Evolutionary conservation across 345 rosid genomes (phyloP).

Genomic region (Nasturtium officinale): DNA sequence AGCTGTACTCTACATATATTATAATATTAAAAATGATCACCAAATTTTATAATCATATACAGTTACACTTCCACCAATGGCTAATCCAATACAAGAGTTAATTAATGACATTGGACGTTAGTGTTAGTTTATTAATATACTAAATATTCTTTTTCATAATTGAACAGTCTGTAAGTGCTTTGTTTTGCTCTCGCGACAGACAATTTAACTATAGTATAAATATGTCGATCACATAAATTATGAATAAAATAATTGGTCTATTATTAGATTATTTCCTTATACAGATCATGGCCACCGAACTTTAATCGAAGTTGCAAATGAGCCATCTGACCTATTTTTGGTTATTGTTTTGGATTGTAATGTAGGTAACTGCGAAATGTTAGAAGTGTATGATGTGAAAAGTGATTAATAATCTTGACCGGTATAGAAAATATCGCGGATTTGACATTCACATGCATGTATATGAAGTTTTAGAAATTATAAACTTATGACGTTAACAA

Average conservation of each 20-base stretch:
- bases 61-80: constrained; percentile 31
- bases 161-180: constrained; percentile 35
- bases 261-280: constrained; percentile 1
- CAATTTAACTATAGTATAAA: constrained; percentile 21
- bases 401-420: neutral
- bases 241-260: neutral
- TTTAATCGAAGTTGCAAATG: constrained; percentile 28
- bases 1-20: neutral
- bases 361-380: constrained; percentile 1
- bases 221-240: constrained; percentile 8
- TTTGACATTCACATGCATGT: constrained; percentile 12
- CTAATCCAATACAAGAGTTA: constrained; percentile 18
- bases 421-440: neutral
- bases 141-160: neutral
- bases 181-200: constrained; percentile 39
- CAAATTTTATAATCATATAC: constrained; percentile 21
- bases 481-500: neutral
- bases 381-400: constrained; percentile 14
- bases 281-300: constrained; percentile 31
- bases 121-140: neutral
- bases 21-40: neutral
- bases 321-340: constrained; percentile 24
- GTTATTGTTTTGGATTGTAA: neutral
- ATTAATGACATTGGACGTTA: constrained; percentile 37
- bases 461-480: neutral